Conservation (phyloP, 192 early-diverging fungal genomes). For the Pilaira anomala region DNA sequence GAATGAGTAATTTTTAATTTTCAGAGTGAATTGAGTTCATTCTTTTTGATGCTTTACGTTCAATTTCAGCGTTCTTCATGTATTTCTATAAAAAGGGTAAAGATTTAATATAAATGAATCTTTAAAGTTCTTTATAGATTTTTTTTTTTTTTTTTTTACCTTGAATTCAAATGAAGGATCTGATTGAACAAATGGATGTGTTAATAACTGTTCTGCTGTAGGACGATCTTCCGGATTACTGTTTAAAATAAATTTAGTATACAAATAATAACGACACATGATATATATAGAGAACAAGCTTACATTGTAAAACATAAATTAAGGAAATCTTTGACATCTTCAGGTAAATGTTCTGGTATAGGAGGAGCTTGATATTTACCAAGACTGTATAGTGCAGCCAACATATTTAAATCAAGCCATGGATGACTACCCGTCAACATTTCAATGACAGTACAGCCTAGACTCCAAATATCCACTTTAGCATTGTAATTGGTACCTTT, state of each 20-base stretch:
- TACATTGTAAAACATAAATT: conserved; percentile 71
- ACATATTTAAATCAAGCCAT: conserved; percentile 57
- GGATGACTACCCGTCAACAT: conserved; percentile 90
- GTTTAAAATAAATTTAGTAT: background rate
- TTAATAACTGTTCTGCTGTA: conserved; percentile 69
- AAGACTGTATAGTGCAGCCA: conserved; percentile 56
- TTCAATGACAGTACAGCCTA: conserved; percentile 88
- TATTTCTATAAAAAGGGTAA: conserved; percentile 12
- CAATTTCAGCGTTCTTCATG: conserved; percentile 20
- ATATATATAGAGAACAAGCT: conserved; percentile 26
- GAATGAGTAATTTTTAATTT: background rate
- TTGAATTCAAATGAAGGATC: conserved; percentile 50
- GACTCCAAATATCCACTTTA: conserved; percentile 91
- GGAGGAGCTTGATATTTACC: conserved; percentile 81
- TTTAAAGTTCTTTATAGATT: background rate
- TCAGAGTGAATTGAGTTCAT: background rate
- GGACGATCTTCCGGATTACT: conserved; percentile 71
- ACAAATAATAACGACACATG: background rate
- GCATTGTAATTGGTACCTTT: conserved; percentile 76
- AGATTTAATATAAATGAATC: no score
- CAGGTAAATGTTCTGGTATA: conserved; percentile 69
- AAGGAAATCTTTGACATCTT: conserved; percentile 70
- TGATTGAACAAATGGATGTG: conserved; percentile 68
- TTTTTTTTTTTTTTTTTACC: conserved; percentile 23
- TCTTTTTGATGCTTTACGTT: conserved; percentile 16